Evolutionary conservation across 306 rosid genomes (phyloP).

Genomic region (Lathyrus oleraceus): DNA sequence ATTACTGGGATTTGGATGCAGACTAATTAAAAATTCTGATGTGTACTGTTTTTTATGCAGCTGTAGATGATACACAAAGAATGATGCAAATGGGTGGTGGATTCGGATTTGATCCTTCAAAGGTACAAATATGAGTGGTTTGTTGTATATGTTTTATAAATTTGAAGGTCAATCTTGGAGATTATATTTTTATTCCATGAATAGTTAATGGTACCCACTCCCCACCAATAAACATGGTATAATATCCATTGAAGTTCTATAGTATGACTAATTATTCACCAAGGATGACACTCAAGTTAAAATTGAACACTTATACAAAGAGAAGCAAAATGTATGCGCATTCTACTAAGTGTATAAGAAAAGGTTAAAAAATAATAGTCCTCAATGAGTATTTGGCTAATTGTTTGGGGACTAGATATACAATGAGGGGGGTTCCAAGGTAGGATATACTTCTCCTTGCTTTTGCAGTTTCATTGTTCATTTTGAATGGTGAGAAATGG

Average conservation of each 20-base stretch:
- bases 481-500: constrained; percentile 12
- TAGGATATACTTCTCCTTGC: neutral
- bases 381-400: constrained; percentile 13
- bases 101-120: constrained; percentile 89
- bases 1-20: constrained; percentile 12
- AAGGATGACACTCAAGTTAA: neutral
- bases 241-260: neutral
- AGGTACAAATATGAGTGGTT: constrained; percentile 53
- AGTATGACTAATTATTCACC: neutral
- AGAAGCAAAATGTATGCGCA: constrained; percentile 4
- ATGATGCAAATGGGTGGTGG: constrained; percentile 99
- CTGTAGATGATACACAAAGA: constrained; percentile 93
- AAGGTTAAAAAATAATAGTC: constrained; percentile 7
- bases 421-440: neutral
- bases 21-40: constrained; percentile 28
- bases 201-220: neutral
- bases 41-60: constrained; percentile 51
- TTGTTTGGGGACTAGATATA: neutral
- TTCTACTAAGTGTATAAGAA: constrained; percentile 14
- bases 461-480: neutral
- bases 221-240: neutral
- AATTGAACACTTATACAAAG: neutral
- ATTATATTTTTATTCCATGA: constrained; percentile 7
- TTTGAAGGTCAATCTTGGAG: constrained; percentile 17
- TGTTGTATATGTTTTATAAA: constrained; percentile 21